Evolutionary conservation across 306 rosid species (phyloP).

Genomic region (Pueraria montana): DNA sequence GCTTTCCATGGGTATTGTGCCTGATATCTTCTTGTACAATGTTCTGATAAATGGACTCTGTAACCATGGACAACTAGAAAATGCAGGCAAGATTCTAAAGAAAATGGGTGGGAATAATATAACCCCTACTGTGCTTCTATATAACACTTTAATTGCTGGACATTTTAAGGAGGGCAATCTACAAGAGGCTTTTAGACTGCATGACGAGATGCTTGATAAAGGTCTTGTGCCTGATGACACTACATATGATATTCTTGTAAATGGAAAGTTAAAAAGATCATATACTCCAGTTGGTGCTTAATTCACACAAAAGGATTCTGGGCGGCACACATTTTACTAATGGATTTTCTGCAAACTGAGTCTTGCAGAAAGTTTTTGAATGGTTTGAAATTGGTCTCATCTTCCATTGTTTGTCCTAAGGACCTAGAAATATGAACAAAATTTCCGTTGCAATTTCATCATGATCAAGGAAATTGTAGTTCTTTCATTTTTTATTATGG

Average conservation of each 20-base stretch:
- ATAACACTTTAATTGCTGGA: conserved; percentile 76
- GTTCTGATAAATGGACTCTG: conserved; percentile 73
- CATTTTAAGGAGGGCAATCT: conserved; percentile 76
- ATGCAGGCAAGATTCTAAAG: conserved; percentile 67
- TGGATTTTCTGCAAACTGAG: conserved; percentile 1
- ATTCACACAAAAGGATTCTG: conserved; percentile 12
- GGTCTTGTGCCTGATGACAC: conserved; percentile 74
- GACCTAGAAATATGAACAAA: conserved; percentile 59
- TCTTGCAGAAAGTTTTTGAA: conserved; percentile 13
- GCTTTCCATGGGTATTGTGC: conserved; percentile 75
- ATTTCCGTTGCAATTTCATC: not conserved
- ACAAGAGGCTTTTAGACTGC: conserved; percentile 76
- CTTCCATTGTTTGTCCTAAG: conserved; percentile 55
- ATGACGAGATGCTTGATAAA: conserved; percentile 88
- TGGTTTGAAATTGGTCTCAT: conserved; percentile 26
- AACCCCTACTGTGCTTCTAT: conserved; percentile 69
- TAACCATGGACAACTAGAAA: conserved; percentile 69
- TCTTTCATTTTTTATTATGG: conserved; percentile 13
- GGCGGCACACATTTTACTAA: not conserved
- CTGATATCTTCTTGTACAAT: conserved; percentile 62
- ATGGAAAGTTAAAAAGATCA: conserved; percentile 62
- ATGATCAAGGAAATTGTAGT: not conserved
- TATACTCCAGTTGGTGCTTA: conserved; percentile 32
- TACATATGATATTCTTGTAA: conserved; percentile 77
- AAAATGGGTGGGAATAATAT: conserved; percentile 61